Evolutionary conservation across 1,284 basidiomycete genomes (phyloP).

Genomic region (Leucoagaricus sp.): DNA sequence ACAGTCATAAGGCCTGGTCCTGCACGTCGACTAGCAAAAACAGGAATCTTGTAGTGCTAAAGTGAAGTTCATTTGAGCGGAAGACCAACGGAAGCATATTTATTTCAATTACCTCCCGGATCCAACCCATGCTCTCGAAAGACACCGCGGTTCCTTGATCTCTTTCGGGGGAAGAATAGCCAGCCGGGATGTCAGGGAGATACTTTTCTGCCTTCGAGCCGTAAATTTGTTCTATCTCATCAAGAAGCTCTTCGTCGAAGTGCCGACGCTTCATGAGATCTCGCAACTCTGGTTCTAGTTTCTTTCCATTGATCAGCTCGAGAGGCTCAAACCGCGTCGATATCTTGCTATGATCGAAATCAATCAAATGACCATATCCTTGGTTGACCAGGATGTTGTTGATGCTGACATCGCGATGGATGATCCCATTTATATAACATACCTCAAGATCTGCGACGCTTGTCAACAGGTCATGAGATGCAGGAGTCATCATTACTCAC

Average conservation of each 20-base stretch:
- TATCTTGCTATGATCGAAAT: conserved; percentile 1
- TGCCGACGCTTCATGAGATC: neutral
- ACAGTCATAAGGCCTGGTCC: neutral
- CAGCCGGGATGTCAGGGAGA: no score
- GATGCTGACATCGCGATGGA: neutral
- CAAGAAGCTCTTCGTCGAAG: neutral
- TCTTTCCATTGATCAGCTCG: no score
- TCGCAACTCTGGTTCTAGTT: neutral
- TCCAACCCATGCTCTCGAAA: neutral
- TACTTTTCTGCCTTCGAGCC: no score
- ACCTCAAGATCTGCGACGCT: neutral
- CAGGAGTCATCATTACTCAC: no score
- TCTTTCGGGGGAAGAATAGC: no score
- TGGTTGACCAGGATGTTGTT: neutral
- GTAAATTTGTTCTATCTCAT: no score
- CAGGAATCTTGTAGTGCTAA: neutral
- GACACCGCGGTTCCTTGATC: neutral
- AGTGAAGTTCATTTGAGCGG: neutral
- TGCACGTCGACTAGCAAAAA: neutral
- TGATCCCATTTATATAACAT: neutral
- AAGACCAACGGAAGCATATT: neutral
- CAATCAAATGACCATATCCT: neutral
- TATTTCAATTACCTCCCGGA: neutral
- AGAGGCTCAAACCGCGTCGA: neutral
- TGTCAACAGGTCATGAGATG: no score